These are phyloP conservation scores for Heterobasidion parviporum DNA, from an alignment of 1,284 basidiomycete genomes.

Conservation along the genomic window DNA sequence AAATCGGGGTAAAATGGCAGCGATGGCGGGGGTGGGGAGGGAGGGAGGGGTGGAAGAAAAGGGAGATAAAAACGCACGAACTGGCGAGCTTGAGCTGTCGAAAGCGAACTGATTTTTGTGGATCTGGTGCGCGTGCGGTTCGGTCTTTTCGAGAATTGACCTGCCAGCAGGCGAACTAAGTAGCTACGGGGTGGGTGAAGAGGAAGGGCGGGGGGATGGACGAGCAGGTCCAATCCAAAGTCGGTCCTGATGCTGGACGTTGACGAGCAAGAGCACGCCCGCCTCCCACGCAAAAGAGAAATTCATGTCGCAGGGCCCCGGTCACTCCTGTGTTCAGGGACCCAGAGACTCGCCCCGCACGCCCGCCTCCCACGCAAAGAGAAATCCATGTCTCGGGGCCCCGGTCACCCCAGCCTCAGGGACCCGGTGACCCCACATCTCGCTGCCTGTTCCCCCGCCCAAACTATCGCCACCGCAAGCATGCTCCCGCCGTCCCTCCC, in stretches of 20 bases:
- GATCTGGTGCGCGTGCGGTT: slow-evolving; percentile 45
- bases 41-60: neutral
- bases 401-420: neutral
- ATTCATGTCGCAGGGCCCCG: neutral
- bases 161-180: slow-evolving; percentile 80
- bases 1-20: too few species aligned
- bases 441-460: too few species aligned
- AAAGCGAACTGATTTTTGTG: slow-evolving; percentile 26
- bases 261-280: neutral
- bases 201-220: slow-evolving; percentile 7
- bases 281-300: neutral
- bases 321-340: neutral
- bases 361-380: neutral
- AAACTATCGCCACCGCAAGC: too few species aligned
- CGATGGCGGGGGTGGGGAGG: too few species aligned
- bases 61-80: slow-evolving; percentile 38
- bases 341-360: too few species aligned
- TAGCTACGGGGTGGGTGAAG: slow-evolving; percentile 8
- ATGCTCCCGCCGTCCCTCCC: neutral
- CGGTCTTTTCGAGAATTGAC: slow-evolving; percentile 72
- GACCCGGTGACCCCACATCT: too few species aligned
- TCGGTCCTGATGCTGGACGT: slow-evolving; percentile 11
- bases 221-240: slow-evolving; percentile 11
- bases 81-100: slow-evolving; percentile 25
- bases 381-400: neutral